Percentiles rank a stretch among this genome's conserved stretches.
Conservation (phyloP, 2,329 filamentous ascomycete species). For the Monilinia fructicola region DNA sequence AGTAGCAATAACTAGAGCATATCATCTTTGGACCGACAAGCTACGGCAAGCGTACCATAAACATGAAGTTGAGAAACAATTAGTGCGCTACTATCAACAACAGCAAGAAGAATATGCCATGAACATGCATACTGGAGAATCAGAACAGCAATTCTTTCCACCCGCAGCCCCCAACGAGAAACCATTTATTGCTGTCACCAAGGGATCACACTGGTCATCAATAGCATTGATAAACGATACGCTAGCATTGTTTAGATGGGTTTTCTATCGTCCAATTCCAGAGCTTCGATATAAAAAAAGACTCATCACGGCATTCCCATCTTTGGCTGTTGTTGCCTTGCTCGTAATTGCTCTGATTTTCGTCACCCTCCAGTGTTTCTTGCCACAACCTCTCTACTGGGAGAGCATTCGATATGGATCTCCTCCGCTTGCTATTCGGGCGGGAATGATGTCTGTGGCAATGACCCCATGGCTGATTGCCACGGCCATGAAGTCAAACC, state of each 20-base stretch:
- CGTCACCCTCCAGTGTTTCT: constrained; percentile 76
- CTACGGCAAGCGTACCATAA: constrained; percentile 87
- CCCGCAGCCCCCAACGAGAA: constrained; percentile 56
- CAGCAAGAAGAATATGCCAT: constrained; percentile 59
- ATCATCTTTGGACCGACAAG: constrained; percentile 92
- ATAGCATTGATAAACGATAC: constrained; percentile 73
- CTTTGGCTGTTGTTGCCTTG: constrained; percentile 68
- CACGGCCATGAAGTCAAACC: constrained; percentile 86
- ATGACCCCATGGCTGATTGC: constrained; percentile 91
- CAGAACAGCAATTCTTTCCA: constrained; percentile 63
- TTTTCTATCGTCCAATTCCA: constrained; percentile 85
- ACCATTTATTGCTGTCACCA: constrained; percentile 54
- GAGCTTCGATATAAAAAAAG: constrained; percentile 66
- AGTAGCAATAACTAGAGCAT: constrained; percentile 70
- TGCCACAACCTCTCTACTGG: constrained; percentile 88
- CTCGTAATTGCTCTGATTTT: constrained; percentile 69
- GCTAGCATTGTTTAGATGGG: constrained; percentile 79
- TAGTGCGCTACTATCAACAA: constrained; percentile 55
- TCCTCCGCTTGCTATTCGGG: constrained; percentile 79
- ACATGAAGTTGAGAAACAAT: constrained; percentile 70
- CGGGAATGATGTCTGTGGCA: constrained; percentile 89
- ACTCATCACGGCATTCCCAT: constrained; percentile 72
- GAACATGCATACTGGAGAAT: constrained; percentile 51
- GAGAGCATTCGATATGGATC: constrained; percentile 83
- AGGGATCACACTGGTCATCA: constrained; percentile 71